Percentiles rank a stretch among this genome's conserved stretches.
phyloP scores from a whole-genome alignment of 345 rosid genomes.

The Clarkia xantiana region DNA sequence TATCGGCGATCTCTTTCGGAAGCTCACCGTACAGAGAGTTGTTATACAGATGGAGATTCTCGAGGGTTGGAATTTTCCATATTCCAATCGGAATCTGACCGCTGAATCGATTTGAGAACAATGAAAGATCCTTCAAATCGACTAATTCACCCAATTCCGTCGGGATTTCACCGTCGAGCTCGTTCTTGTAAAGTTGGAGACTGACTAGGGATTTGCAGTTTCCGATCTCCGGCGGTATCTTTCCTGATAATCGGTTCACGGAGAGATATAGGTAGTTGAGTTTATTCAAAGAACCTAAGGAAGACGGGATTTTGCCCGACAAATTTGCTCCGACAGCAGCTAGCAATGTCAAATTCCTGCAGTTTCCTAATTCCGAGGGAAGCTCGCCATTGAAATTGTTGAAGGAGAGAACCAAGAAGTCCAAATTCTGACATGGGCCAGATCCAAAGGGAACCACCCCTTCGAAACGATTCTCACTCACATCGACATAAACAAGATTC shows the following conservation, averaged over 20 bases:
- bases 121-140: constrained; percentile 33
- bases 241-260: constrained; percentile 52
- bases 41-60: constrained; percentile 32
- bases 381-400: constrained; percentile 44
- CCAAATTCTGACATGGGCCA: constrained; percentile 30
- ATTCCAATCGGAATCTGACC: constrained; percentile 62
- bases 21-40: constrained; percentile 61
- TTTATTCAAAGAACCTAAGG: constrained; percentile 36
- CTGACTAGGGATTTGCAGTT: constrained; percentile 41
- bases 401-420: constrained; percentile 36
- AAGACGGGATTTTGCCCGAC: constrained; percentile 49
- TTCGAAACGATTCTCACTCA: constrained; percentile 24
- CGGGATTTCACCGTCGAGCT: constrained; percentile 58
- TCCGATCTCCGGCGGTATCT: constrained; percentile 56
- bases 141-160: constrained; percentile 35
- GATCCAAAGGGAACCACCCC: constrained; percentile 43
- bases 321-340: constrained; percentile 32
- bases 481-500: constrained; percentile 32
- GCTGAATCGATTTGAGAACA: constrained; percentile 42
- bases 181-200: constrained; percentile 34
- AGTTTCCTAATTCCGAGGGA: constrained; percentile 44
- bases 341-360: constrained; percentile 31
- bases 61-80: constrained; percentile 53
- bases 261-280: constrained; percentile 40
- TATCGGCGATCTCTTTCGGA: constrained; percentile 48